Conservation (phyloP, 1,284 basidiomycete genomes). For the Clitocybe nebularis region DNA sequence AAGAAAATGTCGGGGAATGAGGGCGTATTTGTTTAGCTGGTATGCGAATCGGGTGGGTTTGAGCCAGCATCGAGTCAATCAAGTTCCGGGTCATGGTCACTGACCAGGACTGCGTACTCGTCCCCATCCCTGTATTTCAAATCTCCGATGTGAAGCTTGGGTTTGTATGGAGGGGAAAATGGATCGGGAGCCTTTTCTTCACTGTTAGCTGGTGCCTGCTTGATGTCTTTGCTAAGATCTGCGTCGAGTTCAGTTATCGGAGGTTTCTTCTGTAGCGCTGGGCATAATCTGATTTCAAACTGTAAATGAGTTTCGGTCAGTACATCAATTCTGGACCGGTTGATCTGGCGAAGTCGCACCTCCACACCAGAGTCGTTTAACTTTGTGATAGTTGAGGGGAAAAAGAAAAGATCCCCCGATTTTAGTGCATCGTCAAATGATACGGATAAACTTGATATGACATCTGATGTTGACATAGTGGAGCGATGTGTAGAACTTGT, state of each 20-base stretch:
- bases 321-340: neutral
- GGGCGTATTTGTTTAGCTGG: constrained; percentile 83
- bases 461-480: constrained; percentile 32
- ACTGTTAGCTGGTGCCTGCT: constrained; percentile 22
- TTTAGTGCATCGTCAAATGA: constrained; percentile 58
- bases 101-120: constrained; percentile 73
- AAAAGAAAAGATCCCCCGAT: constrained; percentile 75
- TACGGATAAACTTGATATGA: constrained; percentile 56
- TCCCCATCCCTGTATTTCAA: constrained; percentile 58
- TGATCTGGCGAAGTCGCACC: constrained; percentile 35
- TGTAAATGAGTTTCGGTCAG: constrained; percentile 27
- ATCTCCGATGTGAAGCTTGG: constrained; percentile 70
- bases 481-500: neutral
- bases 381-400: constrained; percentile 61
- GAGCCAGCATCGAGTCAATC: neutral
- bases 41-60: neutral
- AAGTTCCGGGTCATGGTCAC: constrained; percentile 22
- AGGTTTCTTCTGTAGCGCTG: constrained; percentile 76
- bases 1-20: constrained; percentile 79
- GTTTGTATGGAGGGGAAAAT: constrained; percentile 77
- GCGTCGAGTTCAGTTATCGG: constrained; percentile 43
- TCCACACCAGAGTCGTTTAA: constrained; percentile 60
- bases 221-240: constrained; percentile 20
- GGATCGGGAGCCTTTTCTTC: constrained; percentile 52
- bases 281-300: constrained; percentile 82